A percentile compares a stretch with the other conserved stretches of the same genome.
phyloP scores from a whole-genome alignment of 1,284 basidiomycete species.

The Ganoderma lingzhi region DNA sequence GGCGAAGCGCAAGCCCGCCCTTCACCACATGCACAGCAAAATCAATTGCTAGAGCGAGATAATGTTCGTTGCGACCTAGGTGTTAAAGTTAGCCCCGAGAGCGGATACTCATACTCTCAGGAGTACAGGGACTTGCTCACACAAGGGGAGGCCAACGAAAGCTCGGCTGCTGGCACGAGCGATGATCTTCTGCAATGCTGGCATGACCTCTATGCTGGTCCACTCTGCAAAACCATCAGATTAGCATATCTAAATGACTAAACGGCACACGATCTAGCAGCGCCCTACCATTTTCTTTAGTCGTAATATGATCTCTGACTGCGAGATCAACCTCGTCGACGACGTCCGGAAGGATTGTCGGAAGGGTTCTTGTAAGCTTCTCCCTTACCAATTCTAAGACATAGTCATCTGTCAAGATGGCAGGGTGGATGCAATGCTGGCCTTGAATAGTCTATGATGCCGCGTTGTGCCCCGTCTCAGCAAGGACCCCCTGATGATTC shows the following conservation, averaged over 20 bases:
- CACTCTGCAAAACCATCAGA: constrained; percentile 14
- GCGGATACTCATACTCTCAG: background rate
- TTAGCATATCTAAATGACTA: background rate
- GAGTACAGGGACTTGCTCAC: constrained; percentile 38
- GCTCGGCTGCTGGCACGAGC: constrained; percentile 48
- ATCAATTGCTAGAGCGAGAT: constrained; percentile 21
- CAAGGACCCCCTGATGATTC: background rate
- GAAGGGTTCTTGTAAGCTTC: constrained; percentile 35
- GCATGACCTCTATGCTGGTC: constrained; percentile 7
- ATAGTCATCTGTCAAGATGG: constrained; percentile 33
- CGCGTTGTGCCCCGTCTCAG: background rate
- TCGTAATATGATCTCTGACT: constrained; percentile 30
- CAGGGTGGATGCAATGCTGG: constrained; percentile 17
- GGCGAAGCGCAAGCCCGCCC: constrained; percentile 16
- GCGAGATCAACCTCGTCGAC: constrained; percentile 37
- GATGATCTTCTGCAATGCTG: constrained; percentile 19
- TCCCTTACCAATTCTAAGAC: constrained; percentile 37
- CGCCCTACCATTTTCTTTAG: constrained; percentile 11
- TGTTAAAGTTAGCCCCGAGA: background rate
- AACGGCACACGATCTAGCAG: too few species aligned
- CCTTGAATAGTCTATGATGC: constrained; percentile 16
- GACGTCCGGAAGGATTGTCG: constrained; percentile 33
- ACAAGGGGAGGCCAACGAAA: constrained; percentile 49
- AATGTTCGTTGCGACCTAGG: constrained; percentile 24
- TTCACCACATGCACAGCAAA: constrained; percentile 2